Base-by-base conservation (phyloP, 129 eudicot genomes). In the Tagetes patula region DNA sequence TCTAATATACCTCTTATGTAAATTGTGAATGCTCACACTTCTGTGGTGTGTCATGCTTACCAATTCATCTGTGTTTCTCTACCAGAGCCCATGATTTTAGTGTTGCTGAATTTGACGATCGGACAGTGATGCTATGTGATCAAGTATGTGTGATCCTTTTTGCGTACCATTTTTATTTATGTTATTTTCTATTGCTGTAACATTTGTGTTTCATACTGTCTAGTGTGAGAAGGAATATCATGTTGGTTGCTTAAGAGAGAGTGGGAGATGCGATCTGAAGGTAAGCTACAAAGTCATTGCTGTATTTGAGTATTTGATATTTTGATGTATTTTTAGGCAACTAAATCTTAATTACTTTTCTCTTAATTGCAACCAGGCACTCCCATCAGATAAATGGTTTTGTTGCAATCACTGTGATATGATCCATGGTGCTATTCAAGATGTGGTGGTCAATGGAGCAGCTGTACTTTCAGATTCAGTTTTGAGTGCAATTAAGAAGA, bases 171-270 rank as follows among this genome's bases (percentile, higher is more conserved):
- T 62, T 42, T 65, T 34, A 5, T 40, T 40, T 62, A 47, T 48
- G 40, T 53, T 56, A 4, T 39, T 37, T 38, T 45, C 12, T 67
- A 4, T 3, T 52, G 8, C 49, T 47, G 47, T 77, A 58, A 63
- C 53, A 43, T 63, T 54, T 68, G 1, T 74, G 67, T 56, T 65
- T 52, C 37, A 30, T 77, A 13, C 72, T 79, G 56, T 62, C 58
- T 56, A 93, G 98, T 93, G 98, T 78, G 98, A 93, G 85, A 93
- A 90, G 87, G 98, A 93, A 81, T 90, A 90, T 72, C 98, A 93
- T 87, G 96, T 93, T 76, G 92, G 96, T 53, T 93, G 98, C 78
- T 83, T 93, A 83, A 89, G 98, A 63, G 85, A 81, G 37, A 79
- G 69, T 47, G 96, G 96, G 72, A 48, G 81, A 65, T 93, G 96